Evolutionary conservation across 1,284 basidiomycete species (phyloP).

Genomic region (Apiotrichum laibachii): DNA sequence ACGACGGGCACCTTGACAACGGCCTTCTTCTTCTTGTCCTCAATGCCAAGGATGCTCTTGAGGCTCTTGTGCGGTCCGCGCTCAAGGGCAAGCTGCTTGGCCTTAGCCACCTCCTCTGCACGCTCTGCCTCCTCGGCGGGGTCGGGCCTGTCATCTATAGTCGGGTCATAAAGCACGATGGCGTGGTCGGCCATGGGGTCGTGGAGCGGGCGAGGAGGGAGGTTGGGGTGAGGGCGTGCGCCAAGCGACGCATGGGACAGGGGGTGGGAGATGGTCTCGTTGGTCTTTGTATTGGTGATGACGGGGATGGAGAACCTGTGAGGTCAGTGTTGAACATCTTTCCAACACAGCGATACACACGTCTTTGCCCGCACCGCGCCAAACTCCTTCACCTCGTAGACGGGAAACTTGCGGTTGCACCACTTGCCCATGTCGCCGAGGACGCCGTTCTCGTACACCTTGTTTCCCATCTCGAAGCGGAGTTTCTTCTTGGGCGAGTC

Average conservation of each 20-base stretch:
- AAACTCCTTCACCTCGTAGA: slow-evolving; percentile 79
- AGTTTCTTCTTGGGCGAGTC: slow-evolving; percentile 58
- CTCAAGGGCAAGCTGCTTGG: slow-evolving; percentile 61
- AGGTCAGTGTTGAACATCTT: slow-evolving; percentile 4
- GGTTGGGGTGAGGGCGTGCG: slow-evolving; percentile 73
- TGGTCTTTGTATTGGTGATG: slow-evolving; percentile 75
- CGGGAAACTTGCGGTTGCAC: slow-evolving; percentile 70
- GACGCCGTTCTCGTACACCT: slow-evolving; percentile 52
- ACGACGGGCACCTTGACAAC: slow-evolving; percentile 89
- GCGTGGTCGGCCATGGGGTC: slow-evolving; percentile 98
- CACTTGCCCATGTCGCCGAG: slow-evolving; percentile 53
- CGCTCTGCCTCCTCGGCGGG: slow-evolving; percentile 58
- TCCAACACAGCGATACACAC: slow-evolving; percentile 40
- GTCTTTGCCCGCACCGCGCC: slow-evolving; percentile 56
- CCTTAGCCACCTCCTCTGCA: slow-evolving; percentile 64
- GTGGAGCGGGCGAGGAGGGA: slow-evolving; percentile 86
- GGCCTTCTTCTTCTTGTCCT: slow-evolving; percentile 63
- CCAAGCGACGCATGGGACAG: slow-evolving; percentile 77
- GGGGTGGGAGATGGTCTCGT: slow-evolving; percentile 62
- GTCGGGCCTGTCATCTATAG: slow-evolving; percentile 85
- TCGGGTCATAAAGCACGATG: slow-evolving; percentile 96
- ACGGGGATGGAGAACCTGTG: slow-evolving; percentile 77
- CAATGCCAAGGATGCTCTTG: slow-evolving; percentile 72
- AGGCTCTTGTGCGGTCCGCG: slow-evolving; percentile 82
- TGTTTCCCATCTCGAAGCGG: slow-evolving; percentile 52